A percentile compares a stretch with the other conserved stretches of the same genome.
phyloP scores from a whole-genome alignment of 495 filamentous ascomycete species.

The Neurospora sp. region DNA sequence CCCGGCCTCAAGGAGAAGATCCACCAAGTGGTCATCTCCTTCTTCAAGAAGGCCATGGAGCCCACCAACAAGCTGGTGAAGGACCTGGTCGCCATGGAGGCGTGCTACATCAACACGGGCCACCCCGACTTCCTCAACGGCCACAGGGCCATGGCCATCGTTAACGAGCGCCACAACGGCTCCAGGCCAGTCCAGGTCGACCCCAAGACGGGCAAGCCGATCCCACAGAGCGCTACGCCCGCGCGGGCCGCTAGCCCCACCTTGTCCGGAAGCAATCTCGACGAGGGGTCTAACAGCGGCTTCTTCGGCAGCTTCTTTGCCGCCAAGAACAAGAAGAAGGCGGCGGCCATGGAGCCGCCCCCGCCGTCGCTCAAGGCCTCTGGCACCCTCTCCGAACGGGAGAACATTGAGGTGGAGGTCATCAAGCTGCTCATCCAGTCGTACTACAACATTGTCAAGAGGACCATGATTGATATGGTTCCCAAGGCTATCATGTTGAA shows the following conservation, averaged over 20 bases:
- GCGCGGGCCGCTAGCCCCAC: slow-evolving; percentile 62
- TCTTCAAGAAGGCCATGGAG: slow-evolving; percentile 97
- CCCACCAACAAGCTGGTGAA: slow-evolving; percentile 94
- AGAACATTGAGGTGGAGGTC: slow-evolving; percentile 90
- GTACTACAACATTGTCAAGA: slow-evolving; percentile 95
- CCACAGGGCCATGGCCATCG: slow-evolving; percentile 93
- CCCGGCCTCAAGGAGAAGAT: slow-evolving; percentile 93
- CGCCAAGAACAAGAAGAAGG: slow-evolving; percentile 99
- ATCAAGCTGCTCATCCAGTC: slow-evolving; percentile 95
- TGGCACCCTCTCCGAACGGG: slow-evolving; percentile 82
- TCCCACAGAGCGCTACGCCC: slow-evolving; percentile 53
- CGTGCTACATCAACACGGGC: slow-evolving; percentile 96
- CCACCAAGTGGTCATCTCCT: slow-evolving; percentile 83
- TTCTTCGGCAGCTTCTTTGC: slow-evolving; percentile 99
- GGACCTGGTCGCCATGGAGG: slow-evolving; percentile 90
- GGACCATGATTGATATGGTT: slow-evolving; percentile 99
- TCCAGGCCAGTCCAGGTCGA: slow-evolving; percentile 91
- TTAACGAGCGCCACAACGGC: slow-evolving; percentile 77
- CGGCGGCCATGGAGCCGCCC: slow-evolving; percentile 95
- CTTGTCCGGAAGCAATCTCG: slow-evolving; percentile 33
- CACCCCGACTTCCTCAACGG: slow-evolving; percentile 98
- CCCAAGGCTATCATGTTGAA: slow-evolving; percentile 99
- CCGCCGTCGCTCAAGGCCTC: slow-evolving; percentile 89
- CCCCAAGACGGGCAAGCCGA: slow-evolving; percentile 95
- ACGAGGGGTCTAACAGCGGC: slow-evolving; percentile 48